Evolutionary conservation across 2,329 filamentous ascomycete species (phyloP).

Genomic region (Zymoseptoria crescenta): DNA sequence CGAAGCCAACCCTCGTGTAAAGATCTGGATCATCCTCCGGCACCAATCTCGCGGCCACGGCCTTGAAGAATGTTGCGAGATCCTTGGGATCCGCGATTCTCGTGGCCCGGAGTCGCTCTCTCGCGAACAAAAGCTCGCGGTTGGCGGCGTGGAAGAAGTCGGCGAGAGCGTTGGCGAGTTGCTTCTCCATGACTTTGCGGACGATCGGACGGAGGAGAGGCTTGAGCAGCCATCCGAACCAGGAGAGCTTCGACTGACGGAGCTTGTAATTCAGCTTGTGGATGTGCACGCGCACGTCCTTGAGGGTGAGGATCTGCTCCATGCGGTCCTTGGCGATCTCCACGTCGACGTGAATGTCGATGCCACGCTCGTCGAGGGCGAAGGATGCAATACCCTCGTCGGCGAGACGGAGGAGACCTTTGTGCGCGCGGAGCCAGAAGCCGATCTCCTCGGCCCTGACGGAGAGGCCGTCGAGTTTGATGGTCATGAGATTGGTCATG

Average conservation of each 20-base stretch:
- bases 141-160: constrained; percentile 67
- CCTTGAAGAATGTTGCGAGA: constrained; percentile 71
- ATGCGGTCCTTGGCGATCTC: constrained; percentile 71
- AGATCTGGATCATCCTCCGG: constrained; percentile 69
- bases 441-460: constrained; percentile 79
- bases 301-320: constrained; percentile 73
- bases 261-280: constrained; percentile 80
- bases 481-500: constrained; percentile 60
- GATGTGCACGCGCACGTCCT: constrained; percentile 68
- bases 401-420: constrained; percentile 63
- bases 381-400: constrained; percentile 84
- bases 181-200: constrained; percentile 68
- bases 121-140: constrained; percentile 75
- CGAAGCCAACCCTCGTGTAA: constrained; percentile 64
- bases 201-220: constrained; percentile 75
- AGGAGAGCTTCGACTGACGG: constrained; percentile 65
- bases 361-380: constrained; percentile 73
- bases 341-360: constrained; percentile 78
- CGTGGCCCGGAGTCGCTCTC: constrained; percentile 78
- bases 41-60: constrained; percentile 66
- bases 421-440: constrained; percentile 78
- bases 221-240: constrained; percentile 74
- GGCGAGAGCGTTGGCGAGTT: constrained; percentile 61
- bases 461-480: constrained; percentile 76
- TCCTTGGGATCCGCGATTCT: constrained; percentile 75